Conservation (phyloP, 345 rosid genomes). For the Murraya koenigii region DNA sequence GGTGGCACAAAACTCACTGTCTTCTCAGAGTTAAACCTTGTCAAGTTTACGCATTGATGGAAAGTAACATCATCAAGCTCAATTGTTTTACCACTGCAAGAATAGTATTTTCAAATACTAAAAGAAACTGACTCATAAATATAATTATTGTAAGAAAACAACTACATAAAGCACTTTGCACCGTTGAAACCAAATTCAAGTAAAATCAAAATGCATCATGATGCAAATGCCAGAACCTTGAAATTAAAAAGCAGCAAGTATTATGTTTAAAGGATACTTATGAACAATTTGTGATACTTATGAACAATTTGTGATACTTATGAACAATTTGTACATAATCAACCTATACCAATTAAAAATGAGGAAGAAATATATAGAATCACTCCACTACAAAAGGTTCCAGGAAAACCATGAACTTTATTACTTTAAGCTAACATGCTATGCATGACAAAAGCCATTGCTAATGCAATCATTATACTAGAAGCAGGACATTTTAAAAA, state of each 20-base stretch:
- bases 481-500: background rate
- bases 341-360: background rate
- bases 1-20: slow-evolving; percentile 99
- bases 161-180: background rate
- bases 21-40: slow-evolving; percentile 97
- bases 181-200: background rate
- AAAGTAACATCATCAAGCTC: slow-evolving; percentile 99
- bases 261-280: background rate
- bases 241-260: background rate
- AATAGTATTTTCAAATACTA: slow-evolving; percentile 11
- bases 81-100: slow-evolving; percentile 89
- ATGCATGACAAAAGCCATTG: background rate
- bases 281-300: background rate
- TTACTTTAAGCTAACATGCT: background rate
- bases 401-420: background rate
- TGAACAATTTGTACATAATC: background rate
- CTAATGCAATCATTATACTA: background rate
- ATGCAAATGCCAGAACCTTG: background rate
- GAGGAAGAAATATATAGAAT: background rate
- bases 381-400: background rate
- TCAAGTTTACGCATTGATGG: slow-evolving; percentile 96
- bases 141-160: background rate
- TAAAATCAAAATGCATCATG: background rate
- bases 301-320: too few relatives aligned
- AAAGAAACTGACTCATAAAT: background rate